These are phyloP conservation scores for Penicillium daleae DNA, from an alignment of 495 filamentous ascomycete genomes.

Conservation along the genomic window DNA sequence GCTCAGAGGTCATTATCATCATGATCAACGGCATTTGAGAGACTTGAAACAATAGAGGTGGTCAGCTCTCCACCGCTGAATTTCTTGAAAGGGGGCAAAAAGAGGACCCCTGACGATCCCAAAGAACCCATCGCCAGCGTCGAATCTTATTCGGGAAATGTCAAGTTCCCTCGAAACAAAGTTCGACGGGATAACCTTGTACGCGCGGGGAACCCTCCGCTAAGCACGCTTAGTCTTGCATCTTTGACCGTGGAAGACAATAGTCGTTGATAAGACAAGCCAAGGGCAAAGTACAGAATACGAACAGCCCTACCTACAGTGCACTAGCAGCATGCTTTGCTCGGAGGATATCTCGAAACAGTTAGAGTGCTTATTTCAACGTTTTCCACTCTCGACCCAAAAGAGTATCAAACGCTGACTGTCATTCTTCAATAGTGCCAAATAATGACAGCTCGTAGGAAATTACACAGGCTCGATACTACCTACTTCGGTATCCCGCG, in stretches of 20 bases:
- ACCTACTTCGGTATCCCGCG: background rate
- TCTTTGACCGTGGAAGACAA: background rate
- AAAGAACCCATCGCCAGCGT: background rate
- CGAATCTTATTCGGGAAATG: background rate
- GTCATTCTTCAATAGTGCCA: background rate
- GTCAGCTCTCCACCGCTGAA: background rate
- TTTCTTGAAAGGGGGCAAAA: background rate
- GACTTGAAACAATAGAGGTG: background rate
- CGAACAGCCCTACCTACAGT: background rate
- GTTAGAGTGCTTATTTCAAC: background rate
- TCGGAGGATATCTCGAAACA: slow-evolving; percentile 1
- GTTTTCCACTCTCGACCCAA: background rate
- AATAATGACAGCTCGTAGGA: background rate
- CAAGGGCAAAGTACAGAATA: background rate
- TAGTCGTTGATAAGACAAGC: background rate
- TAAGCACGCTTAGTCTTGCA: background rate
- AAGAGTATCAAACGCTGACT: background rate
- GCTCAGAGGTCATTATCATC: background rate
- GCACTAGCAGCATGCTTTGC: background rate
- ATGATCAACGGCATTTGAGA: background rate
- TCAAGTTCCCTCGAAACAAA: background rate
- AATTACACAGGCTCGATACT: background rate
- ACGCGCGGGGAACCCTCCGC: slow-evolving; percentile 4
- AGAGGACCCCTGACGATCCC: slow-evolving; percentile 5
- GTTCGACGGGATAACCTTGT: slow-evolving; percentile 3